Base-by-base conservation (phyloP, 2,329 filamentous ascomycete species). In the Podosphaera leucotricha region DNA sequence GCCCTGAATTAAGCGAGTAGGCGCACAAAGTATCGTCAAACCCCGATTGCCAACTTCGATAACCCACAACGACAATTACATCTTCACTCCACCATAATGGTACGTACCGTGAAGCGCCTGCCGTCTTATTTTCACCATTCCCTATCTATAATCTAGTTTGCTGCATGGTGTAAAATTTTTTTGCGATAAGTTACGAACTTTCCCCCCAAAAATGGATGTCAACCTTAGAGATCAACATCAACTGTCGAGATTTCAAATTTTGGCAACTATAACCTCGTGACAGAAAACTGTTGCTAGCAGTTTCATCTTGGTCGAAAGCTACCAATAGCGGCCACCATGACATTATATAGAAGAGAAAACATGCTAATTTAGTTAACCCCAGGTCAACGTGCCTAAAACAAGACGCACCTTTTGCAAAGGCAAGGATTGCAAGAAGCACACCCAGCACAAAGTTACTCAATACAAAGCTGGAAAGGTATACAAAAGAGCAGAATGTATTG, bases 331-430 rank as follows among this genome's bases (percentile, higher is more conserved):
- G 13, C 8, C 15, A n/a, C 11, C 11, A 7, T 13, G 15, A 33
- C 8, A 33, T 3, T 7, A 33, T 33, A 6, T 33, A 4, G 28
- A 13, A 33, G 11, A 33, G 13, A 4, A 33, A 11, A n/a, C 28
- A 33, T 33, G 28, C 28, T 33, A 33, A 33, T 33, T 24, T 24
- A 33, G 10, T 33, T 11, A 3, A 2, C 41, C 41, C 40, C 48
- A 60, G 86, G 85, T 93, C 74, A 93, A 93, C 82, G 81, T 93
- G 72, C 85, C 86, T 63, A 93, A 93, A 75, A 93, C 85, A 66
- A 78, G 85, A 65, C 81, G 84, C 72, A 93, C 86, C 67, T 93
- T 85, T 73, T 92, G 83, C 83, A 92, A 92, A 75, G 81, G 81
- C 73, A 86, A 80, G 74, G 77, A 84, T 62, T 92, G 85, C 82